These are phyloP conservation scores for Pseudocercospora pini-densiflorae DNA, from an alignment of 2,329 filamentous ascomycete species.

Conservation along the genomic window DNA sequence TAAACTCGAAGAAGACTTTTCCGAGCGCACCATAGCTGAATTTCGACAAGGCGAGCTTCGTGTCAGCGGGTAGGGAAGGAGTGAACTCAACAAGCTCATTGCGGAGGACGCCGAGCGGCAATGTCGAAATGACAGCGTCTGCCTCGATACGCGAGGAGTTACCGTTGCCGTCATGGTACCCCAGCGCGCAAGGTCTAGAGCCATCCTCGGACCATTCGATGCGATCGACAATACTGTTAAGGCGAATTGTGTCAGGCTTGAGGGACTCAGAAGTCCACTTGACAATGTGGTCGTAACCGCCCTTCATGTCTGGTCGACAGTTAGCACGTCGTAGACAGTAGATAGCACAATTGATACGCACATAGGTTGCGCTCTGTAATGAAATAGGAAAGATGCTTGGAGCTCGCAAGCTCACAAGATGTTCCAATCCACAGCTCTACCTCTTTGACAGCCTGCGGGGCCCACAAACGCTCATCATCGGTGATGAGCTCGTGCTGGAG, in stretches of 20 bases:
- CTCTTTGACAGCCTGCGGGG: conserved; percentile 50
- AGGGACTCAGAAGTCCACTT: conserved; percentile 48
- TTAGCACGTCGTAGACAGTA: background rate
- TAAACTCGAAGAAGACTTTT: conserved; percentile 51
- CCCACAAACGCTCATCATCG: conserved; percentile 49
- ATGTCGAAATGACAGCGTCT: conserved; percentile 47
- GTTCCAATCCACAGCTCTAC: conserved; percentile 52
- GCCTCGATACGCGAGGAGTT: conserved; percentile 37
- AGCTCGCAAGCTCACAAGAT: conserved; percentile 47
- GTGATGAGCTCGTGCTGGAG: conserved; percentile 48
- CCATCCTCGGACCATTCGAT: conserved; percentile 45
- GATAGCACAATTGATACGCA: background rate
- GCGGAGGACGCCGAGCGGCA: conserved; percentile 47
- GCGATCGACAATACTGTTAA: conserved; percentile 46
- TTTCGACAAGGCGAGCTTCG: conserved; percentile 43
- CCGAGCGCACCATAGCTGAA: conserved; percentile 50
- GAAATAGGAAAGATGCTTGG: conserved; percentile 50
- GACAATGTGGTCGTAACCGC: conserved; percentile 51
- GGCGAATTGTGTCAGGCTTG: conserved; percentile 42
- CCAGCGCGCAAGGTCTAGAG: conserved; percentile 30
- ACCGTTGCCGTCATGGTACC: conserved; percentile 33
- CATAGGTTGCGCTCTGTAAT: conserved; percentile 49
- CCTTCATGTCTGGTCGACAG: conserved; percentile 44
- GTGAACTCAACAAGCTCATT: conserved; percentile 47
- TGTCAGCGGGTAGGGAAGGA: conserved; percentile 44